phyloP scores from a whole-genome alignment of 1,139 yeast genomes.

The Pichia sp. region DNA sequence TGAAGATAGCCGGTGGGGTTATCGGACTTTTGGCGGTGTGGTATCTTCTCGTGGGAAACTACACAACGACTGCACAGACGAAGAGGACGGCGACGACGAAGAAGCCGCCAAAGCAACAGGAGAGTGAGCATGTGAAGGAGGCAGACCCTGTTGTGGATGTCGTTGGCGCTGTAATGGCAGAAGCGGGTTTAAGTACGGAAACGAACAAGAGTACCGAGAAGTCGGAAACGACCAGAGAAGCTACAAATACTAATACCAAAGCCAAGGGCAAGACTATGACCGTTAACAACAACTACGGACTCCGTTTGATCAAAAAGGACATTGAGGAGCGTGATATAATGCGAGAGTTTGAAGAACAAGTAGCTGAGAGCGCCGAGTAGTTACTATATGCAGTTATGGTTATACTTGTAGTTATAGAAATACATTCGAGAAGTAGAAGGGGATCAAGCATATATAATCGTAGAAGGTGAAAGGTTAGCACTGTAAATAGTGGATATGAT shows the following conservation, averaged over 20 bases:
- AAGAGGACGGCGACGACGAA: neutral
- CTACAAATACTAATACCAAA: constrained; percentile 4
- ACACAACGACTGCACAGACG: constrained; percentile 4
- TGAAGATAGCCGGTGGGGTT: constrained; percentile 6
- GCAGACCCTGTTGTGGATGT: neutral
- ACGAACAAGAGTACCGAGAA: too few species aligned
- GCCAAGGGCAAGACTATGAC: constrained; percentile 9
- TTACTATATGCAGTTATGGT: too few species aligned
- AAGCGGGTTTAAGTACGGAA: too few species aligned
- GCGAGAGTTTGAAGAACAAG: constrained; percentile 9
- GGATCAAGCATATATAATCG: too few species aligned
- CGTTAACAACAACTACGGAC: constrained; percentile 14
- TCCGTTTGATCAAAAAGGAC: constrained; percentile 8
- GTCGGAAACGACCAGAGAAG: neutral
- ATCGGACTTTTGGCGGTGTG: constrained; percentile 7
- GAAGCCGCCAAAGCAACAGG: neutral
- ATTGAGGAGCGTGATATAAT: neutral
- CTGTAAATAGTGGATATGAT: too few species aligned
- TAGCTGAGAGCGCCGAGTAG: constrained; percentile 11
- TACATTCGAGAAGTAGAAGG: too few species aligned
- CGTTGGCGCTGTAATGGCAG: constrained; percentile 3
- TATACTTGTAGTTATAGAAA: too few species aligned
- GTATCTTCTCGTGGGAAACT: constrained; percentile 8
- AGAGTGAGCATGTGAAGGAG: too few species aligned
- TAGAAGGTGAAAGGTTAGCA: too few species aligned